phyloP scores from a whole-genome alignment of 2,329 filamentous ascomycete species.

The Penicillium sp. region DNA sequence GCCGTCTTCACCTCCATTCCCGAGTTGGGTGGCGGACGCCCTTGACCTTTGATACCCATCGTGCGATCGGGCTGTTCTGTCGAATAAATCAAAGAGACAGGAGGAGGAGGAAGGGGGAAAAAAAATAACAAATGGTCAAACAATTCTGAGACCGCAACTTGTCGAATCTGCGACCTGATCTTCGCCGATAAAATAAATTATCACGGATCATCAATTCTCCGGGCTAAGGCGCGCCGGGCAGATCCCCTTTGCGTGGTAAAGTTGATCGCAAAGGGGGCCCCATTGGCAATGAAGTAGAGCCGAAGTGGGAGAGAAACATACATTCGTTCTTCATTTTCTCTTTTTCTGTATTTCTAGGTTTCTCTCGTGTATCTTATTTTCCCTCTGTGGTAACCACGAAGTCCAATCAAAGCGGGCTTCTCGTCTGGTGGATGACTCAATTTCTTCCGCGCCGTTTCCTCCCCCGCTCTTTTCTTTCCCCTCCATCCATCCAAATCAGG shows the following conservation, averaged over 20 bases:
- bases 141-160: not conserved
- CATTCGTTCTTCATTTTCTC: slow-evolving; percentile 7
- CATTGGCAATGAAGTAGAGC: too few relatives aligned
- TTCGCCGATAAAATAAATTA: slow-evolving; percentile 25
- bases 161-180: slow-evolving; percentile 1
- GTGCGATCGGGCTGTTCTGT: slow-evolving; percentile 1
- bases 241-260: slow-evolving; percentile 2
- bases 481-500: slow-evolving; percentile 31
- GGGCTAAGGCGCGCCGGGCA: slow-evolving; percentile 12
- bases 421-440: slow-evolving; percentile 37
- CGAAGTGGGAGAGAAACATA: slow-evolving; percentile 1
- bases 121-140: not conserved
- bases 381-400: slow-evolving; percentile 16
- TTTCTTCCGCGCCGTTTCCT: slow-evolving; percentile 29
- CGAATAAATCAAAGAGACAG: too few relatives aligned
- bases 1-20: slow-evolving; percentile 51
- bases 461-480: slow-evolving; percentile 30
- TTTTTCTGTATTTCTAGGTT: slow-evolving; percentile 1
- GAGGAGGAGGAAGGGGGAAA: not conserved
- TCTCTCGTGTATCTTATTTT: slow-evolving; percentile 10
- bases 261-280: slow-evolving; percentile 9
- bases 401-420: slow-evolving; percentile 11
- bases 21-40: slow-evolving; percentile 41
- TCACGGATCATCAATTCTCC: slow-evolving; percentile 24
- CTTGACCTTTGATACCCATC: slow-evolving; percentile 47